Evolutionary conservation across 2,329 filamentous ascomycete species (phyloP).

Genomic region (Monilinia polystroma): DNA sequence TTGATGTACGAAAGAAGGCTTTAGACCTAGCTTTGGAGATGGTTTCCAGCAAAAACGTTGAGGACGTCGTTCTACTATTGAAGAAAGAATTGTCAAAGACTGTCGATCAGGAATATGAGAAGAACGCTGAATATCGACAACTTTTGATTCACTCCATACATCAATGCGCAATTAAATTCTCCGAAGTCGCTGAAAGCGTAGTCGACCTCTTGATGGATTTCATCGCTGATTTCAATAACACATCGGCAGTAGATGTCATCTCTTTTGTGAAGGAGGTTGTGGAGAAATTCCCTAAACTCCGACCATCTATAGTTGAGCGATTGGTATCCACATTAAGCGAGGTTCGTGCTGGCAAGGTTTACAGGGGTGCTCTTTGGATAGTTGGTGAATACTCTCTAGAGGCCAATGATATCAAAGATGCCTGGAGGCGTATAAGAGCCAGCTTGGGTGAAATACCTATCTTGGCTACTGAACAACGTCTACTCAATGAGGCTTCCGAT

Average conservation of each 20-base stretch:
- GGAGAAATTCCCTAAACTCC: conserved; percentile 91
- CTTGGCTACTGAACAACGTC: conserved; percentile 86
- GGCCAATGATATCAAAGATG: conserved; percentile 89
- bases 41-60: conserved; percentile 98
- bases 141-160: conserved; percentile 96
- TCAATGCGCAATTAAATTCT: conserved; percentile 98
- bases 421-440: conserved; percentile 92
- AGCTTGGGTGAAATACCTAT: conserved; percentile 97
- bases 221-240: conserved; percentile 96
- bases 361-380: conserved; percentile 95
- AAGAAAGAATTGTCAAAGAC: conserved; percentile 99
- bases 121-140: conserved; percentile 93
- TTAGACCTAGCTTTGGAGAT: conserved; percentile 90
- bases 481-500: conserved; percentile 79
- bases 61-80: conserved; percentile 90
- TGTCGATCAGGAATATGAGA: conserved; percentile 97
- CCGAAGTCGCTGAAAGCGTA: conserved; percentile 93
- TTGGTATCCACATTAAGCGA: conserved; percentile 88
- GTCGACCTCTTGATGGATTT: conserved; percentile 98
- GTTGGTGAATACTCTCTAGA: conserved; percentile 96
- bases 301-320: conserved; percentile 81
- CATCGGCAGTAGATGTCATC: conserved; percentile 94
- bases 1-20: conserved; percentile 92
- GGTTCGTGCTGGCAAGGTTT: conserved; percentile 95
- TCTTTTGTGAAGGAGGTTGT: conserved; percentile 99